A percentile compares a stretch with the other conserved stretches of the same genome.
These are phyloP conservation scores for Saturnispora diversa DNA, from an alignment of 805 yeast genomes.

Conservation along the genomic window DNA sequence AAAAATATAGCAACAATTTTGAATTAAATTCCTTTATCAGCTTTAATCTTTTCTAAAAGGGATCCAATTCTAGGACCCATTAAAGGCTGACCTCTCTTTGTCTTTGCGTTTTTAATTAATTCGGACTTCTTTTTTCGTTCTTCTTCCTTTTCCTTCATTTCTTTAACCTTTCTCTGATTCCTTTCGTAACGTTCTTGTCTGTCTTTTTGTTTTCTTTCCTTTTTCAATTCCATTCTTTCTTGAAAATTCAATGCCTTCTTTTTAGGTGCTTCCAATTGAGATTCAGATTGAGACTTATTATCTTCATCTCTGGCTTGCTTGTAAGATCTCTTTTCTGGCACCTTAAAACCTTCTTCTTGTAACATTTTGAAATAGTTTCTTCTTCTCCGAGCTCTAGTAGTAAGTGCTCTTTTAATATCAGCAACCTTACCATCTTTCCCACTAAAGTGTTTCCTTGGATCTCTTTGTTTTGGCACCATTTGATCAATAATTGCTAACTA, in stretches of 20 bases:
- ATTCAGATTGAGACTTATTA: slow-evolving; percentile 13
- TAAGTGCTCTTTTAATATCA: slow-evolving; percentile 71
- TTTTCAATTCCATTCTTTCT: slow-evolving; percentile 39
- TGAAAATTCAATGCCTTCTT: slow-evolving; percentile 33
- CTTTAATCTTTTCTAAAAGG: slow-evolving; percentile 66
- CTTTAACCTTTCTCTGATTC: slow-evolving; percentile 27
- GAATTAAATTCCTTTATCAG: slow-evolving; percentile 11
- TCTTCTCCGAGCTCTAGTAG: slow-evolving; percentile 73
- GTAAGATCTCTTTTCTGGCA: slow-evolving; percentile 33
- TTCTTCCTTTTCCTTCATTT: slow-evolving; percentile 34
- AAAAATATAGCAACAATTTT: background rate
- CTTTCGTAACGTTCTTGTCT: slow-evolving; percentile 35
- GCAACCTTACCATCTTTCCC: slow-evolving; percentile 31
- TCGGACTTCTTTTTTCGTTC: slow-evolving; percentile 37
- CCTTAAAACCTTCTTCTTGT: slow-evolving; percentile 57
- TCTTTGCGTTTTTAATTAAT: slow-evolving; percentile 40
- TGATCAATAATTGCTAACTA: too few relatives aligned
- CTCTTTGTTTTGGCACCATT: slow-evolving; percentile 3
- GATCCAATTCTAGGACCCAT: slow-evolving; percentile 85
- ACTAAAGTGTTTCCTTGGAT: slow-evolving; percentile 13
- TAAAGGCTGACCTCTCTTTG: slow-evolving; percentile 75
- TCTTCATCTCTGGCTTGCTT: slow-evolving; percentile 17
- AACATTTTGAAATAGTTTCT: slow-evolving; percentile 73
- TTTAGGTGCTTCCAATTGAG: slow-evolving; percentile 26
- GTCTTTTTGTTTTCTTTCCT: slow-evolving; percentile 38